Evolutionary conservation across 345 rosid species (phyloP).

Genomic region (Eutrema japonicum): DNA sequence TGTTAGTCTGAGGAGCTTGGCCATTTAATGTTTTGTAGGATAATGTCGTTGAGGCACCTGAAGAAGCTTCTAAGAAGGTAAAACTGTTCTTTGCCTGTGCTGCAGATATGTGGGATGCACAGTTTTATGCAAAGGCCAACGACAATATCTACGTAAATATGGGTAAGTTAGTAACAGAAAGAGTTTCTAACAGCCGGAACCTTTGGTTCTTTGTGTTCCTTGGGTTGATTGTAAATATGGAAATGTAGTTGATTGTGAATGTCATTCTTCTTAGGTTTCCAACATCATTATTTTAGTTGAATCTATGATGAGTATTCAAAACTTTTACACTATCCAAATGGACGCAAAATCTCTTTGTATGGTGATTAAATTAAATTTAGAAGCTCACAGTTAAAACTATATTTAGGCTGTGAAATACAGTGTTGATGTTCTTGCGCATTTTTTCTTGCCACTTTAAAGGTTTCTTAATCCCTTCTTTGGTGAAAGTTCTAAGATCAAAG

Average conservation of each 20-base stretch:
- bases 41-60: slow-evolving; percentile 61
- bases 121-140: slow-evolving; percentile 79
- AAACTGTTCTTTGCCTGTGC: slow-evolving; percentile 66
- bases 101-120: slow-evolving; percentile 80
- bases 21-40: slow-evolving; percentile 50
- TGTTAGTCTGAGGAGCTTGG: slow-evolving; percentile 32
- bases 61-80: slow-evolving; percentile 62
- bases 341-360: not conserved
- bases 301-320: not conserved
- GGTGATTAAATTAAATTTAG: slow-evolving; percentile 20
- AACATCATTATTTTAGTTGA: not conserved
- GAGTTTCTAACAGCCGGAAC: not conserved
- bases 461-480: not conserved
- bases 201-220: slow-evolving; percentile 17
- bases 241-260: not conserved
- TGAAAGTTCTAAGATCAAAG: slow-evolving; percentile 4
- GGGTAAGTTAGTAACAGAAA: slow-evolving; percentile 52
- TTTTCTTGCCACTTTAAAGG: not conserved
- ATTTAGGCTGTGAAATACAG: slow-evolving; percentile 4
- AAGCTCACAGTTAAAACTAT: slow-evolving; percentile 1
- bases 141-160: slow-evolving; percentile 76
- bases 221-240: not conserved
- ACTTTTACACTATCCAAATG: not conserved
- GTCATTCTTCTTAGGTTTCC: not conserved
- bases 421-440: not conserved